Conservation (phyloP, 305 asterid genomes). For the Vinca major region DNA sequence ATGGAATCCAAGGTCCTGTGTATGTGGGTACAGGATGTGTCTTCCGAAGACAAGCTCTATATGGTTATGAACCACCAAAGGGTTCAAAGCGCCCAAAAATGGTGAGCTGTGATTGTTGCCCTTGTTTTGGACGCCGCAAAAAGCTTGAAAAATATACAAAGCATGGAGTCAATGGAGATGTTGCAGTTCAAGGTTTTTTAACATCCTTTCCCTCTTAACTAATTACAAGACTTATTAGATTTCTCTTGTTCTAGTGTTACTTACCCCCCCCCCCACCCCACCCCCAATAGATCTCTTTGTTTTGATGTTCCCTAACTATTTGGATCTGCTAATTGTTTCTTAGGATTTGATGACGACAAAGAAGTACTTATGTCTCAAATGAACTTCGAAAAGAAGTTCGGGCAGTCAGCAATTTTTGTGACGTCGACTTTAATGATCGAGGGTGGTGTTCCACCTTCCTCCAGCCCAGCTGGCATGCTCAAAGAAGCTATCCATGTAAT, state of each 20-base stretch:
- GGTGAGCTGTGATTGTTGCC: conserved; percentile 97
- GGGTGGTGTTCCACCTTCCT: conserved; percentile 98
- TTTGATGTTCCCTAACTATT: conserved; percentile 2
- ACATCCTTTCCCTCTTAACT: conserved; percentile 10
- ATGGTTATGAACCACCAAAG: conserved; percentile 83
- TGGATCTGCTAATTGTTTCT: conserved; percentile 13
- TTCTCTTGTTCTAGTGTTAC: neutral
- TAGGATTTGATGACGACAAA: conserved; percentile 76
- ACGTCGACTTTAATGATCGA: conserved; percentile 88
- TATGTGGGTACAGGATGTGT: conserved; percentile 98
- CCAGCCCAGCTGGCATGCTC: conserved; percentile 88
- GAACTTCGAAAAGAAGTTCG: conserved; percentile 93
- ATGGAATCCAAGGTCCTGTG: conserved; percentile 97
- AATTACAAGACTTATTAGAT: neutral
- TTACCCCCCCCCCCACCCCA: no score
- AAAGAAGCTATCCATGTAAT: conserved; percentile 96
- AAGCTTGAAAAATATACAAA: conserved; percentile 53
- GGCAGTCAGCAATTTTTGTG: conserved; percentile 84
- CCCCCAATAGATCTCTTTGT: neutral
- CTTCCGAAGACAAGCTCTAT: conserved; percentile 74
- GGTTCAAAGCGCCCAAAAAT: conserved; percentile 73
- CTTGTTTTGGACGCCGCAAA: conserved; percentile 79
- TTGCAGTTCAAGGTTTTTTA: conserved; percentile 44
- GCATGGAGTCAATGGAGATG: conserved; percentile 40
- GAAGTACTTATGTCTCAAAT: conserved; percentile 77